Evolutionary conservation across 176 grass and related monocot genomes (phyloP).

Genomic region (Echinochloa phyllopogon): DNA sequence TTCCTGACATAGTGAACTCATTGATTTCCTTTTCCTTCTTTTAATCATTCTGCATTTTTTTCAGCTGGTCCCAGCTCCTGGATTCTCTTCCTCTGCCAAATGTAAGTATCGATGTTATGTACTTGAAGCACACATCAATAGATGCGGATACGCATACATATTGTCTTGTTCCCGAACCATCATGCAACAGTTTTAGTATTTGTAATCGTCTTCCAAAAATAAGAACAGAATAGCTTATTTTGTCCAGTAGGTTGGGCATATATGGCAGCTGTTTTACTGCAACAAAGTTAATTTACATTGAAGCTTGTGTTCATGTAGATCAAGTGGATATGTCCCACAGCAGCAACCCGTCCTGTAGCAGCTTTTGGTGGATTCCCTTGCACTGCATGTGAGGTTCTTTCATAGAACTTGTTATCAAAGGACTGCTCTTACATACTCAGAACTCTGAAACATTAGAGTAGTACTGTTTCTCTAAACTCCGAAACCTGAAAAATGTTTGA

Average conservation of each 20-base stretch:
- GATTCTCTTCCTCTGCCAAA: slow-evolving; percentile 93
- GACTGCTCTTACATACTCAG: neutral
- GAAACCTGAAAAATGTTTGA: slow-evolving; percentile 9
- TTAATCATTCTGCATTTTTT: slow-evolving; percentile 43
- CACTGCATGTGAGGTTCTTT: slow-evolving; percentile 76
- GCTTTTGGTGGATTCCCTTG: slow-evolving; percentile 95
- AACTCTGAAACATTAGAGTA: neutral
- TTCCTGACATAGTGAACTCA: slow-evolving; percentile 42
- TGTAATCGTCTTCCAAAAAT: slow-evolving; percentile 15
- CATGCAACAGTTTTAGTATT: slow-evolving; percentile 32
- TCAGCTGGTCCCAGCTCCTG: slow-evolving; percentile 92
- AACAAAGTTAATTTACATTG: slow-evolving; percentile 38
- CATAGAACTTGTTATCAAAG: neutral
- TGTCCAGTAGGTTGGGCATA: slow-evolving; percentile 1
- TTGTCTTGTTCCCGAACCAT: slow-evolving; percentile 34
- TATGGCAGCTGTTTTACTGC: slow-evolving; percentile 19
- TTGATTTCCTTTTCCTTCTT: slow-evolving; percentile 30
- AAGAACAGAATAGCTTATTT: slow-evolving; percentile 39
- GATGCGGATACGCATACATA: slow-evolving; percentile 33
- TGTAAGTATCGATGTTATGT: slow-evolving; percentile 65
- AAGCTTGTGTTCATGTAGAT: slow-evolving; percentile 58
- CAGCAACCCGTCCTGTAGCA: slow-evolving; percentile 71
- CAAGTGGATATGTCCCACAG: slow-evolving; percentile 96
- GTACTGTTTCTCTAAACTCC: slow-evolving; percentile 19
- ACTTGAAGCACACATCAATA: slow-evolving; percentile 33